Base-by-base conservation (phyloP, 1,284 basidiomycete genomes). In the Xerocomus nothofagi region DNA sequence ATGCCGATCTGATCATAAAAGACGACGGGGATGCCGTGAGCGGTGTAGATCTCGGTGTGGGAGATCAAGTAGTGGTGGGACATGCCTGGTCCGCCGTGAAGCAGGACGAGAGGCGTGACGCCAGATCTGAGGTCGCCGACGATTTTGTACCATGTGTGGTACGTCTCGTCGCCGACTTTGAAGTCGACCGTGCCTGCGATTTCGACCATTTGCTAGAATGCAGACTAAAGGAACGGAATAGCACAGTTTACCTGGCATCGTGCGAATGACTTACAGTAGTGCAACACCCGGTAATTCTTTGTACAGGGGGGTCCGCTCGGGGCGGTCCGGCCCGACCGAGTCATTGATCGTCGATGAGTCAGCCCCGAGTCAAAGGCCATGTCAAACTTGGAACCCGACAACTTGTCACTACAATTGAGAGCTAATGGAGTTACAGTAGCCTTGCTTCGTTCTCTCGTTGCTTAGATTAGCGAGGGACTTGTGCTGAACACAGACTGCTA, bases 31-130 rank as follows among this genome's bases (percentile, higher is more conserved):
- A 65, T 57, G 33, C 26, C 33, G 4, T 54, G 45, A 33, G 44
- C 12, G n/a, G 40, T 24, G 17, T 46, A 29, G 37, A 65, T 29
- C 31, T 45, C 42, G 34, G 39, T 33, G 31, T 60, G 55, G 23
- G 62, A 52, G 27, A 52, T n/a, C 33, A 61, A 30, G 41, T 59
- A 65, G 39, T 56, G 34, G n/a, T 63, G 57, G 17, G 56, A 56
- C 49, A 63, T 49, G 44, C 65, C 61, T 15, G 66, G 67, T 2
- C 74, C 74, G 36, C 73, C 72, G 50, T 73, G 71, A 6, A 74
- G 55, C 23, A 61, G 57, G 53, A 74, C 55, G 33, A 73, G 63
- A 14, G 72, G 70, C 5, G 45, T 57, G 2, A 42, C 32, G 4
- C 49, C 36, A 4, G 55, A 48, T 7, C 49, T 39, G 38, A 72